Evolutionary conservation across 2,329 filamentous ascomycete species (phyloP).

Genomic region (Botrytis deweyae): DNA sequence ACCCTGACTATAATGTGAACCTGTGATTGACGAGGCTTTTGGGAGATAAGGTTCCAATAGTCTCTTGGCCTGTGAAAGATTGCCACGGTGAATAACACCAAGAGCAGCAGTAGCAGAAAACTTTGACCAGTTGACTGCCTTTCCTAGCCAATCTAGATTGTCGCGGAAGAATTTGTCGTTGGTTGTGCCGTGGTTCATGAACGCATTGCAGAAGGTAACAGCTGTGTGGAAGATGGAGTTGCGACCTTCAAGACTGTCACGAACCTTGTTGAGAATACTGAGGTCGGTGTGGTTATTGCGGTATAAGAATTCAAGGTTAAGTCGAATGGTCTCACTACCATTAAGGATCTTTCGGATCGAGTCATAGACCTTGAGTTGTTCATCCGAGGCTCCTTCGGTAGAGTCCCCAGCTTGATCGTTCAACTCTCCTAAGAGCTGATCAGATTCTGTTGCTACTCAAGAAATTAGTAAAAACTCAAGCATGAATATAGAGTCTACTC

Average conservation of each 20-base stretch:
- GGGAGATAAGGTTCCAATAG: slow-evolving; percentile 93
- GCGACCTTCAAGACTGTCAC: slow-evolving; percentile 89
- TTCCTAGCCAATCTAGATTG: slow-evolving; percentile 96
- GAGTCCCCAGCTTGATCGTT: slow-evolving; percentile 43
- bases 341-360: slow-evolving; percentile 71
- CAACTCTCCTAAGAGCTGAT: slow-evolving; percentile 56
- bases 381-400: slow-evolving; percentile 45
- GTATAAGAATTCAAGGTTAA: slow-evolving; percentile 96
- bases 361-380: slow-evolving; percentile 56
- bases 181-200: slow-evolving; percentile 98
- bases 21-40: slow-evolving; percentile 69
- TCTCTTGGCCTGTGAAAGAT: slow-evolving; percentile 89
- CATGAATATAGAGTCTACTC: not conserved
- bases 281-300: slow-evolving; percentile 92
- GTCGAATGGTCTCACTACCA: slow-evolving; percentile 87
- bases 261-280: slow-evolving; percentile 91
- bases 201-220: slow-evolving; percentile 95
- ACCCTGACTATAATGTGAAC: slow-evolving; percentile 93
- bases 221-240: slow-evolving; percentile 99
- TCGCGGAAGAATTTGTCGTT: slow-evolving; percentile 99
- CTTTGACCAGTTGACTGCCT: slow-evolving; percentile 99
- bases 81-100: slow-evolving; percentile 94
- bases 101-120: slow-evolving; percentile 96
- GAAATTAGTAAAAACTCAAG: not conserved
- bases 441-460: slow-evolving; percentile 43